These are phyloP conservation scores for Boletus eberwhitei DNA, from an alignment of 768 basidiomycete genomes.

Conservation along the genomic window DNA sequence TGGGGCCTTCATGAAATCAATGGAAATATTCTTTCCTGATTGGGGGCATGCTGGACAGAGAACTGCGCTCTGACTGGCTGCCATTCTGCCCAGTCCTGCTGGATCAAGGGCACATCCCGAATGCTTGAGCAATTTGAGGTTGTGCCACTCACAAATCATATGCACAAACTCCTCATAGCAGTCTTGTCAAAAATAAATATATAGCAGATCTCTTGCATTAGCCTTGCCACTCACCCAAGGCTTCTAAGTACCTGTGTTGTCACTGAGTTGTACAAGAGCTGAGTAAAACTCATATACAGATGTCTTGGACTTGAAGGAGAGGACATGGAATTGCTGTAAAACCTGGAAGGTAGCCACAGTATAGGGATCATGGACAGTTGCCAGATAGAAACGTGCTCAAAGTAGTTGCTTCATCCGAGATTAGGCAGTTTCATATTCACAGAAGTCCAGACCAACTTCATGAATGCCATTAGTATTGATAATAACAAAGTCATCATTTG, in stretches of 20 bases:
- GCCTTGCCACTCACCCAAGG: background rate
- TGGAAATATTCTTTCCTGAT: background rate
- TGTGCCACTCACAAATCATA: background rate
- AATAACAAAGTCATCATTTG: constrained; percentile 24
- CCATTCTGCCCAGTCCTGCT: background rate
- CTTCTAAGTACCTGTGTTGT: background rate
- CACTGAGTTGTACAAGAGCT: constrained; percentile 8
- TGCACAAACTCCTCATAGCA: background rate
- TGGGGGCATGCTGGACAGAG: background rate
- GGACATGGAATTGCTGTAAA: constrained; percentile 32
- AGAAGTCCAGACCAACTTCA: constrained; percentile 27
- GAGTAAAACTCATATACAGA: constrained; percentile 34
- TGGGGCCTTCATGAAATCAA: background rate
- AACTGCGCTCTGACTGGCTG: background rate
- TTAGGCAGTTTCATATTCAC: constrained; percentile 25
- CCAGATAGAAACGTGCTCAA: constrained; percentile 28
- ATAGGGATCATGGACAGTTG: constrained; percentile 25
- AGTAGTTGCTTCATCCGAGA: constrained; percentile 30
- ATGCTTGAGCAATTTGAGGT: background rate
- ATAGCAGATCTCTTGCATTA: too few relatives aligned
- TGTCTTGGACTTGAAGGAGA: constrained; percentile 32
- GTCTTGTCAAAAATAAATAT: background rate
- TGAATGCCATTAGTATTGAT: constrained; percentile 23
- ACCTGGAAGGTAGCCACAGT: constrained; percentile 31
- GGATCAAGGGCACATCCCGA: background rate